Base-by-base conservation (phyloP, 2,329 filamentous ascomycete species). In the Fusarium albidum region DNA sequence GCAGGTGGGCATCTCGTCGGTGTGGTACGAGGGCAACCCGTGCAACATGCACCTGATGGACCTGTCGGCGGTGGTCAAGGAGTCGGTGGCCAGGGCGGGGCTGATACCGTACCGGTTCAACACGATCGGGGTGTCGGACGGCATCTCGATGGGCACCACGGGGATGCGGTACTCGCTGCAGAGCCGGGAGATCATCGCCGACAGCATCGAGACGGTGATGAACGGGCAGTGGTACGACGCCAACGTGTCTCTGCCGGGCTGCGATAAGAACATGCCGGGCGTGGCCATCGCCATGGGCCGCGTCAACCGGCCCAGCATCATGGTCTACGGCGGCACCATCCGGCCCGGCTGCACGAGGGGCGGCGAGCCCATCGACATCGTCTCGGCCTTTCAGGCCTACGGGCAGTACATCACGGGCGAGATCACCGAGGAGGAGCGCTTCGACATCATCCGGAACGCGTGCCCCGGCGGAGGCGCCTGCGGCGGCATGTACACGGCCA, bases 241-340 rank as follows among this genome's bases (percentile, higher is more conserved):
- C 65, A 98, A 98, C 76, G 90, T 99, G 71, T 96, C 92, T 46
- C 90, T 99, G 68, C 95, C 95, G 12, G 95, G 95, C 41, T 99
- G 95, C 77, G 95, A 99, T 83, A 99, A 99, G 86, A 99, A 99
- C 79, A 98, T 99, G 95, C 92, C 92, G 2, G 91, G 91, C 74
- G 91, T 95, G 11, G 78, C 92, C 67, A 95, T 95, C 69, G 95
- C 93, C 50, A 97, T 97, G 91, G 94, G 92, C 31, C 86, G 95
- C 65, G 87, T 97, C 63, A 98, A 99, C 80, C 82, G 95, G 39
- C 95, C 95, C 26, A 92, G 91, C 67, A 82, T 99, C 71, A 99
- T 99, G 95, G 91, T 99, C 26, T 99, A 99, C 70, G 95, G 95
- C 65, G 95, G 95, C 41, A 92, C 91, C 34, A 99, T 98, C 73